Base-by-base conservation (phyloP, 176 grass and related monocot species). In the Pontederia crassipes region DNA sequence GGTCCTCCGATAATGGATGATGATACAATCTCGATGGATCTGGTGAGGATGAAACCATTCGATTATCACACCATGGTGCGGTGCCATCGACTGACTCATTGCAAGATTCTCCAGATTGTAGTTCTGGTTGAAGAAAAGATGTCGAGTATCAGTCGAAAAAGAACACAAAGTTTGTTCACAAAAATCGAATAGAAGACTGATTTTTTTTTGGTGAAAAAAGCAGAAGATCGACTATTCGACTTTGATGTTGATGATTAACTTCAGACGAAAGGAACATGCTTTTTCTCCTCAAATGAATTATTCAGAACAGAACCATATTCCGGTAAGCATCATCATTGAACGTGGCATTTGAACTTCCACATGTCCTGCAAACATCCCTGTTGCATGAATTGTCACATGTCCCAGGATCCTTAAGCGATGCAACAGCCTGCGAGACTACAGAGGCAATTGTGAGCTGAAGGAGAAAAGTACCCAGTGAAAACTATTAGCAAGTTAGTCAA, bases 231-330 rank as follows among this genome's bases (percentile, higher is more conserved):
- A 92, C 93, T 75, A 54, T 79, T 75, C 75, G 80, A 92, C 93
- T 75, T 58, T 79, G 79, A 47, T 71, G 65, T 59, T 45, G 59
- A 26, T 17, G 54, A 68, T 58, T 49, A 55, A 49, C 47, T 52
- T 65, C 62, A 65, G 46, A 65, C 51, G 12, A 11, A 9, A 50
- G 62, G 47, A 40, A 7, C 32, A 65, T 50, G 12, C 14, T 50
- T 10, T 50, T 65, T 46, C 24, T 65, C 62, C 28, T 65, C 62
- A 81, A 86, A 83, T 54, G 74, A 27, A 29, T 66, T 59, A 64
- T 83, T 79, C 53, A 88, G 67, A 88, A 86, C 53, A 88, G 67
- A 88, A 86, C 74, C 74, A 87, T 85, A 75, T 76, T 88, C 61
- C 84, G 81, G 54, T 81, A 88, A 54, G 81, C 79, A 56, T 92